A percentile compares a stretch with the other conserved stretches of the same genome.
Evolutionary conservation across 495 filamentous ascomycete genomes (phyloP).

Genomic region (Trichoderma virens): DNA sequence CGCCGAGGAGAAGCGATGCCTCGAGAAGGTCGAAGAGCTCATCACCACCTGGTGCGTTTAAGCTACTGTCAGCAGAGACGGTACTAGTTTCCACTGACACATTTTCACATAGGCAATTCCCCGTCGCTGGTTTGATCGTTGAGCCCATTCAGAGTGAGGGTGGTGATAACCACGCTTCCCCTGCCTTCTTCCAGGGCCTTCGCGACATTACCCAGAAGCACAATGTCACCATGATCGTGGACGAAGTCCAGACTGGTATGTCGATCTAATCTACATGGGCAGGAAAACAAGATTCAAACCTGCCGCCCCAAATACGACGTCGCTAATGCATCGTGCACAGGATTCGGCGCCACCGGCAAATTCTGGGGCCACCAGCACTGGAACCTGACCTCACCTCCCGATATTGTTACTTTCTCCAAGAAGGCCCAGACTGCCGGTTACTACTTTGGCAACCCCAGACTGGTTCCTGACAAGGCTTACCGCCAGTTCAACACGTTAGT

Average conservation of each 20-base stretch:
- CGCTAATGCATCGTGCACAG: conserved; percentile 23
- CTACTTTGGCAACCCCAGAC: conserved; percentile 83
- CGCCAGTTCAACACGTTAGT: conserved; percentile 85
- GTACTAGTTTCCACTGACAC: neutral
- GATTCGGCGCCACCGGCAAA: conserved; percentile 88
- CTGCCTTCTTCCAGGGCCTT: conserved; percentile 84
- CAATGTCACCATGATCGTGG: conserved; percentile 86
- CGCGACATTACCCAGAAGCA: conserved; percentile 80
- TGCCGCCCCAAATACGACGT: no score
- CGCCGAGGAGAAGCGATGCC: conserved; percentile 73
- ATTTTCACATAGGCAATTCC: conserved; percentile 43
- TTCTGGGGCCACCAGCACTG: conserved; percentile 99
- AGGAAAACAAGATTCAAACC: neutral
- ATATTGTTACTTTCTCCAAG: conserved; percentile 99
- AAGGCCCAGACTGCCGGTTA: conserved; percentile 98
- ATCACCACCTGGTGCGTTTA: conserved; percentile 55
- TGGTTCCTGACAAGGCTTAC: conserved; percentile 96
- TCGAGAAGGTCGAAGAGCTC: conserved; percentile 80
- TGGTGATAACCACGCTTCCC: conserved; percentile 96
- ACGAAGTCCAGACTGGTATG: conserved; percentile 80
- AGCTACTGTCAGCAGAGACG: neutral
- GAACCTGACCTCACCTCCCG: conserved; percentile 73
- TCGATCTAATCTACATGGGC: neutral
- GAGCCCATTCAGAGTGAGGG: conserved; percentile 98
- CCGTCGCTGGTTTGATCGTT: conserved; percentile 82